Percentiles rank a stretch among this genome's conserved stretches.
These are phyloP conservation scores for Rhodosporidiobolus odoratus DNA, from an alignment of 768 basidiomycete species.

Conservation along the genomic window DNA sequence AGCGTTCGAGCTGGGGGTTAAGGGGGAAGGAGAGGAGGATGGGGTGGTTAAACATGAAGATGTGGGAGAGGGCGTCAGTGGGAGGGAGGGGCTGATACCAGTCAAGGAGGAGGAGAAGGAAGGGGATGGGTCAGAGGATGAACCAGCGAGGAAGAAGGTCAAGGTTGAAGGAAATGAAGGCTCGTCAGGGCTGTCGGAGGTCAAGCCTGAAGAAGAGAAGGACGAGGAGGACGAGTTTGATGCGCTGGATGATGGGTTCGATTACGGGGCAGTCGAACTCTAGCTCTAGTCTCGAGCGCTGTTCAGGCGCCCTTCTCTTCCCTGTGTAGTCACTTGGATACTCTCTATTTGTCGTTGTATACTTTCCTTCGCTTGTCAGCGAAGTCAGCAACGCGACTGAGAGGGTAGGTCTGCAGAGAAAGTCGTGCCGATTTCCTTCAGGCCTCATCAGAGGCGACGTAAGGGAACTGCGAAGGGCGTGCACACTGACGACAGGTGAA, in stretches of 20 bases:
- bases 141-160: not conserved
- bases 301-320: too few species aligned
- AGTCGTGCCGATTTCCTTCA: too few species aligned
- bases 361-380: too few species aligned
- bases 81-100: not conserved
- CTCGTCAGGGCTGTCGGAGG: not conserved
- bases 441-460: too few species aligned
- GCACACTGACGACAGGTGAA: too few species aligned
- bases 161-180: not conserved
- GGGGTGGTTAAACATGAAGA: not conserved
- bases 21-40: not conserved
- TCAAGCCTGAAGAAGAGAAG: not conserved
- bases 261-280: too few species aligned
- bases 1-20: not conserved
- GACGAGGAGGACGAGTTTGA: constrained; percentile 1
- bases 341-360: too few species aligned
- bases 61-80: not conserved
- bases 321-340: too few species aligned
- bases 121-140: not conserved
- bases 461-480: too few species aligned
- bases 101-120: not conserved
- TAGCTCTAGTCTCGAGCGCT: too few species aligned
- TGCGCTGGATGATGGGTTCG: not conserved
- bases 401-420: too few species aligned
- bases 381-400: too few species aligned